A percentile compares a stretch with the other conserved stretches of the same genome.
Evolutionary conservation across 1,284 basidiomycete species (phyloP).

Genomic region (Austroboletus niveus): DNA sequence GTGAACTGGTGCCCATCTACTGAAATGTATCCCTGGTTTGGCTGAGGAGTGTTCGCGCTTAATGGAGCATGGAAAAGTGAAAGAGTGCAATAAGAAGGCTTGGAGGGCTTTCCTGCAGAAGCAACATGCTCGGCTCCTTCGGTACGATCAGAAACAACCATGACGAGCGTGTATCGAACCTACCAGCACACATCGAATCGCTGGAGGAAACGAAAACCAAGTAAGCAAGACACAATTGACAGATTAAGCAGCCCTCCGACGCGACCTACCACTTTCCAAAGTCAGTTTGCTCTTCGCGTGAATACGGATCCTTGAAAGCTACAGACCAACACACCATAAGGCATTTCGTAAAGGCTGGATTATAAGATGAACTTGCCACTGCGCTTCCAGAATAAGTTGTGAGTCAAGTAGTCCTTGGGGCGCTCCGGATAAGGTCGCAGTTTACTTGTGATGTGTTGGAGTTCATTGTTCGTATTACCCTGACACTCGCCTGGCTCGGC

Average conservation of each 20-base stretch:
- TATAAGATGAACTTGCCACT: constrained; percentile 40
- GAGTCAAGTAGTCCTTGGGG: constrained; percentile 55
- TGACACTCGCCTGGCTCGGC: constrained; percentile 36
- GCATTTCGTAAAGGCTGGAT: too few species aligned
- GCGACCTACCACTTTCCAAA: constrained; percentile 53
- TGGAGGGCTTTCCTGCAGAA: constrained; percentile 39
- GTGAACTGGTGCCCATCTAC: constrained; percentile 45
- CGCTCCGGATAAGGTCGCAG: constrained; percentile 43
- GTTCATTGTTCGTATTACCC: constrained; percentile 33
- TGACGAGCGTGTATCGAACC: not conserved
- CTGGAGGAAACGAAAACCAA: not conserved
- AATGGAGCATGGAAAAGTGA: constrained; percentile 53
- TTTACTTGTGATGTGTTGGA: constrained; percentile 41
- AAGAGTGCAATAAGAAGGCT: constrained; percentile 52
- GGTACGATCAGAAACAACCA: not conserved
- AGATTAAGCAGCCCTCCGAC: not conserved
- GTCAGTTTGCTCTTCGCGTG: constrained; percentile 47
- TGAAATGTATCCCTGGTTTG: constrained; percentile 49
- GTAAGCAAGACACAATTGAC: not conserved
- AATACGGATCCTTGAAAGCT: constrained; percentile 50
- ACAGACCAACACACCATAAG: not conserved
- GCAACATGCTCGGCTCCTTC: constrained; percentile 41
- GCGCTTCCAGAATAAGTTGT: constrained; percentile 53
- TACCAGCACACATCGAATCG: constrained; percentile 50
- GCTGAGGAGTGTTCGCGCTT: constrained; percentile 23